Evolutionary conservation across 495 filamentous ascomycete species (phyloP), one percentile per base, ranked within the genome.

Genomic region (Penicillium lagena): DNA sequence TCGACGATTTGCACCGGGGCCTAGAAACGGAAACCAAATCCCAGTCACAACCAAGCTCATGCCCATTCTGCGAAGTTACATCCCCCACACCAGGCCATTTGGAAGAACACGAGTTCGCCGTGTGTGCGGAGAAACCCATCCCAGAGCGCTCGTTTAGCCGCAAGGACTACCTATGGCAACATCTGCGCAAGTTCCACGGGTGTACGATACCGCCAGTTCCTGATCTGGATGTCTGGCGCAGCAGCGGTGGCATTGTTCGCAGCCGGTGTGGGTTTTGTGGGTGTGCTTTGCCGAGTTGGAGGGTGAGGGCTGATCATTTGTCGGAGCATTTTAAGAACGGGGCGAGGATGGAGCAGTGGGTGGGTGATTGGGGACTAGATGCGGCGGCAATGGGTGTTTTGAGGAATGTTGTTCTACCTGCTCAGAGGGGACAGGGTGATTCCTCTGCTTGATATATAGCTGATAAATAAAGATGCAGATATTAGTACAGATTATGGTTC

Each of bases 151-250:
- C 86, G 0, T 94, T 91, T 55, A 87, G 83, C 41, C 78, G 88
- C 12, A 94, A 91, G 63, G 88, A 94, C 54, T 86, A 94, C 56
- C 68, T 94, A 2, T 76, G 82, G 41, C 88, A 94, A 55, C 88
- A 94, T 56, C 64, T 94, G 14, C 79, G 84, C 35, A 79, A 91
- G 28, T 84, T 90, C 42, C 88, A 94, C 56, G 64, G 54, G 9
- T 76, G 78, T 37, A 79, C 78, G 29, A 84, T 80, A 49, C 75
- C 79, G 43, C 70, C 73, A 9, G 52, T 68, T n/a, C 71, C 68
- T 55, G 58, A 73, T 9, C 87, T 90, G 69, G 79, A 87, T 10
- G 69, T 68, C 7, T 90, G 87, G 86, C 83, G 83, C 56, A 65
- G 71, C 10, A 63, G 70, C 7, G 76, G 71, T 2, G 71, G 67